Percentiles rank a stretch among this genome's conserved stretches.
Conservation (phyloP, 768 basidiomycete genomes). For the Suillus subaureus region DNA sequence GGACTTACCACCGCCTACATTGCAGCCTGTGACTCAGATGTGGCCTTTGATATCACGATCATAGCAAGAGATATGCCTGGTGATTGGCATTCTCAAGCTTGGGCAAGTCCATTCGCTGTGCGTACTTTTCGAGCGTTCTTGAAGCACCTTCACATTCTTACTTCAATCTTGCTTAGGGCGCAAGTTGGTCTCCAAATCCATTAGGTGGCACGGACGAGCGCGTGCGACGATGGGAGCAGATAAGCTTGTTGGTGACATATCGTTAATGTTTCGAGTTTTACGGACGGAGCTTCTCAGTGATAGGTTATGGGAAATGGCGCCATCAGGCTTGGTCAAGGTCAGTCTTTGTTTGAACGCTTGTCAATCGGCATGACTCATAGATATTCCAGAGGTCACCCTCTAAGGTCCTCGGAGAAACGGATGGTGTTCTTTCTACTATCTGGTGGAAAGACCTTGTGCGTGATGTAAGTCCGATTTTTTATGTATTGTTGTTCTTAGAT, state of each 20-base stretch:
- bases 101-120: slow-evolving; percentile 54
- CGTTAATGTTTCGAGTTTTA: background rate
- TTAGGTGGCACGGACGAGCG: slow-evolving; percentile 37
- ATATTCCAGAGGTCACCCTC: slow-evolving; percentile 38
- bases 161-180: slow-evolving; percentile 37
- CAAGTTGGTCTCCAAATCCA: slow-evolving; percentile 48
- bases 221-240: slow-evolving; percentile 39
- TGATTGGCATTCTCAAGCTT: slow-evolving; percentile 45
- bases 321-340: slow-evolving; percentile 43
- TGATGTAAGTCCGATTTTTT: slow-evolving; percentile 30
- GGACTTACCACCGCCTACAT: slow-evolving; percentile 41
- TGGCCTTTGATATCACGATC: slow-evolving; percentile 26
- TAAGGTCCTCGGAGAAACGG: slow-evolving; percentile 31
- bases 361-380: background rate
- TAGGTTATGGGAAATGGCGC: slow-evolving; percentile 51
- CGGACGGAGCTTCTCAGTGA: slow-evolving; percentile 30
- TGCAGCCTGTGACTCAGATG: slow-evolving; percentile 26
- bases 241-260: slow-evolving; percentile 40
- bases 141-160: background rate
- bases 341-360: slow-evolving; percentile 6
- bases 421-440: slow-evolving; percentile 21
- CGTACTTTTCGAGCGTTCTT: slow-evolving; percentile 17
- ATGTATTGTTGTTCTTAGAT: background rate
- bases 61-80: slow-evolving; percentile 41
- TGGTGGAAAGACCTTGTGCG: slow-evolving; percentile 46